Percentiles rank a stretch among this genome's conserved stretches.
phyloP scores from a whole-genome alignment of 2,329 filamentous ascomycete species.

The Trichoderma sp. region DNA sequence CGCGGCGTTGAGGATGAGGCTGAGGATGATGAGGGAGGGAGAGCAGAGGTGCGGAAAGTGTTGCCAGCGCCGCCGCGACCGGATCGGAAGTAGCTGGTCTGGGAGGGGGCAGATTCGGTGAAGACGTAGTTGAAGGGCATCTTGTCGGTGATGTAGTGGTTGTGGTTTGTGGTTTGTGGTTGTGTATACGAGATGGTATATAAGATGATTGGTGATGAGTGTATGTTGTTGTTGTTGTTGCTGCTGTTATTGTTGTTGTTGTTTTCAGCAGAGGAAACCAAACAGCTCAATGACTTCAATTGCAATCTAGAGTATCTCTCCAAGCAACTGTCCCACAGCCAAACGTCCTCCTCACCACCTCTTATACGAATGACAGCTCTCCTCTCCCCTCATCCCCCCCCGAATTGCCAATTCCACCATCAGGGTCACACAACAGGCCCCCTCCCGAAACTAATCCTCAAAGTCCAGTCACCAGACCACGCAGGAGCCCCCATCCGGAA shows the following conservation, averaged over 20 bases:
- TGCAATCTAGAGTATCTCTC: no score
- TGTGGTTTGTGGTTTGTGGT: not conserved
- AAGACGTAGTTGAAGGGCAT: slow-evolving; percentile 34
- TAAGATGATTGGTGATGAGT: not conserved
- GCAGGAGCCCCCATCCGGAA: not conserved
- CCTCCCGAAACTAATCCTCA: not conserved
- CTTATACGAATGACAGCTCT: not conserved
- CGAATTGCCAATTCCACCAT: not conserved
- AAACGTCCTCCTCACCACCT: not conserved
- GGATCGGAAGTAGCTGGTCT: slow-evolving; percentile 42
- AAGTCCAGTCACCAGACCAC: not conserved
- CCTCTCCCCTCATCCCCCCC: not conserved
- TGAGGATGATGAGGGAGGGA: slow-evolving; percentile 26
- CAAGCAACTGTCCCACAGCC: not conserved
- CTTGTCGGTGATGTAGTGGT: not conserved
- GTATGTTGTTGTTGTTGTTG: not conserved
- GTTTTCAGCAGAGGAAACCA: no score
- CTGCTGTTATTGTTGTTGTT: no score
- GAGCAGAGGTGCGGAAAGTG: slow-evolving; percentile 48
- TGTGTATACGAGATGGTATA: not conserved
- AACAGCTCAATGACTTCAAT: no score
- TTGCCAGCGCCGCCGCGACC: slow-evolving; percentile 57
- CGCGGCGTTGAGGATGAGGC: slow-evolving; percentile 39
- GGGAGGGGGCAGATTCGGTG: slow-evolving; percentile 33
- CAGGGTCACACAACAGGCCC: slow-evolving; percentile 1